Evolutionary conservation across 2,329 filamentous ascomycete species (phyloP).

Genomic region (Trichophyton benhamiae): DNA sequence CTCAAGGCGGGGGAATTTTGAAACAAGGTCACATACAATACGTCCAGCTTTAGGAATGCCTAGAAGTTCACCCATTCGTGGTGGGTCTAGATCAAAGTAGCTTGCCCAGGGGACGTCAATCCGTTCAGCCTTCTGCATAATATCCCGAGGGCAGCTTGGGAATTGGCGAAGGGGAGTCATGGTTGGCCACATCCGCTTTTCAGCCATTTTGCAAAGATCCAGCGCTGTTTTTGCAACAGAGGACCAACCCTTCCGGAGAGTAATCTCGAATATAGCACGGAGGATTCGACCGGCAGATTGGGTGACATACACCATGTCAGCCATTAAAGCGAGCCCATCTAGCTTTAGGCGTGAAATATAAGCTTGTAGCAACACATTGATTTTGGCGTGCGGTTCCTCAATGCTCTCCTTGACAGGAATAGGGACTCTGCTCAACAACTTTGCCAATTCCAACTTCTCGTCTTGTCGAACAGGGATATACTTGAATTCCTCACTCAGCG

Average conservation of each 20-base stretch:
- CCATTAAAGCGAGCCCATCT: conserved; percentile 90
- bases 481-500: conserved; percentile 94
- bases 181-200: conserved; percentile 99
- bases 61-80: conserved; percentile 87
- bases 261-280: conserved; percentile 90
- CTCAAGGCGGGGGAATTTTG: conserved; percentile 86
- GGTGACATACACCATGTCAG: conserved; percentile 96
- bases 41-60: conserved; percentile 81
- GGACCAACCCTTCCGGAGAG: conserved; percentile 93
- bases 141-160: conserved; percentile 64
- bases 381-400: conserved; percentile 93
- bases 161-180: conserved; percentile 96
- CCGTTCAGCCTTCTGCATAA: conserved; percentile 82
- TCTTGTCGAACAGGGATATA: conserved; percentile 97
- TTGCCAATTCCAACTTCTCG: conserved; percentile 91
- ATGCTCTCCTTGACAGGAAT: conserved; percentile 97
- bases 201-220: conserved; percentile 96
- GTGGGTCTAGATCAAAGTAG: conserved; percentile 93
- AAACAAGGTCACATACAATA: conserved; percentile 70
- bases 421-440: conserved; percentile 76
- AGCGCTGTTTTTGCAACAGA: conserved; percentile 84
- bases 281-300: conserved; percentile 95
- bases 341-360: conserved; percentile 92
- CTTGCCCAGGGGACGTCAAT: conserved; percentile 88
- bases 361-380: conserved; percentile 91